Percentiles rank a stretch among this genome's conserved stretches.
Evolutionary conservation across 768 basidiomycete genomes (phyloP).

Genomic region (Suillus hirtellus): DNA sequence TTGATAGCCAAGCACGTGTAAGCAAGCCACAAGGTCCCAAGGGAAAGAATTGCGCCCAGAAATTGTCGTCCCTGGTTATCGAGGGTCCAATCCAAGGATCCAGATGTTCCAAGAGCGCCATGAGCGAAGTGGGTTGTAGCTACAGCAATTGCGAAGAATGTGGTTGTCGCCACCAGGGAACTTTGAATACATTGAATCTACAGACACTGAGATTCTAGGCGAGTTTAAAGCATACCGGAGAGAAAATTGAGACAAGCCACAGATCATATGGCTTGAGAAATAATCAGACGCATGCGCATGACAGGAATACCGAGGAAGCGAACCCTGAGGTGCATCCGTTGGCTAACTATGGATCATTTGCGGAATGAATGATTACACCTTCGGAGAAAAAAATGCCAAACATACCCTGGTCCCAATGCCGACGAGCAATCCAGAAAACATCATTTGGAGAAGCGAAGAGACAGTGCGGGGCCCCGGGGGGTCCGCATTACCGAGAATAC

Average conservation of each 20-base stretch:
- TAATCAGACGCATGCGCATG: conserved; percentile 2
- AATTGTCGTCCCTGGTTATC: conserved; percentile 27
- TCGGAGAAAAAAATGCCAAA: not conserved
- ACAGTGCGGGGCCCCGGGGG: conserved; percentile 29
- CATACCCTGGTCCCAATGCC: conserved; percentile 59
- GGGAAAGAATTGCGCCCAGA: conserved; percentile 25
- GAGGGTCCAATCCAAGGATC: conserved; percentile 42
- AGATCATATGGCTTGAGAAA: conserved; percentile 58
- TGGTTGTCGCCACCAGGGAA: conserved; percentile 54
- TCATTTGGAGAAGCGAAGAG: conserved; percentile 28
- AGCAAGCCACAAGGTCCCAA: conserved; percentile 7
- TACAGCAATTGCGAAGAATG: conserved; percentile 51
- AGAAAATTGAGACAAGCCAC: conserved; percentile 58
- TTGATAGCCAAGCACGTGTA: not conserved
- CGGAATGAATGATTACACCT: conserved; percentile 1
- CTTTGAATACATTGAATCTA: conserved; percentile 30
- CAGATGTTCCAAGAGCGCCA: conserved; percentile 31
- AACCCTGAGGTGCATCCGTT: conserved; percentile 72
- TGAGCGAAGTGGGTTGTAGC: conserved; percentile 46
- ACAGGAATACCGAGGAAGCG: conserved; percentile 3
- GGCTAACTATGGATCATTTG: conserved; percentile 39
- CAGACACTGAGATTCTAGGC: not conserved
- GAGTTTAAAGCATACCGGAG: conserved; percentile 39
- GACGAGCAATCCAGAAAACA: conserved; percentile 54
- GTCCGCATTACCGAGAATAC: conserved; percentile 34